These are phyloP conservation scores for Podospora australis DNA, from an alignment of 495 filamentous ascomycete species.

Conservation along the genomic window DNA sequence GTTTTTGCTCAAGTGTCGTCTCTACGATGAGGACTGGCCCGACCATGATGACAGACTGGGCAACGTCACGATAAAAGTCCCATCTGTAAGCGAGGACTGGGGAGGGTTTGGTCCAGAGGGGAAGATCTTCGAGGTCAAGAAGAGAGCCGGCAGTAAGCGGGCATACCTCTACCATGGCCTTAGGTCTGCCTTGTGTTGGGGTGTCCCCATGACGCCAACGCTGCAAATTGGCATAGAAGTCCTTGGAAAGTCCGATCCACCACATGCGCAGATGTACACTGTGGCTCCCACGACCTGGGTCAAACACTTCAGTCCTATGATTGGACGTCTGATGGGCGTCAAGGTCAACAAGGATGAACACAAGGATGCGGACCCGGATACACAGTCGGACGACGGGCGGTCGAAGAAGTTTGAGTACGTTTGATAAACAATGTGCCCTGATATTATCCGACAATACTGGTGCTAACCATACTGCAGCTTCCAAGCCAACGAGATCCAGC, in stretches of 20 bases:
- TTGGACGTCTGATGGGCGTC: constrained; percentile 71
- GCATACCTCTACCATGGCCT: constrained; percentile 68
- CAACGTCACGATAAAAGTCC: constrained; percentile 63
- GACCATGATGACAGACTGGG: constrained; percentile 86
- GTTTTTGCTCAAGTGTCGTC: constrained; percentile 68
- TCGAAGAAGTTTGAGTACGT: constrained; percentile 70
- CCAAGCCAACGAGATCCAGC: constrained; percentile 87
- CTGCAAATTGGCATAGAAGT: constrained; percentile 65
- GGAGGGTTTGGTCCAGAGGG: constrained; percentile 51
- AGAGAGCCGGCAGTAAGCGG: constrained; percentile 76
- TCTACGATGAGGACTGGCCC: constrained; percentile 83
- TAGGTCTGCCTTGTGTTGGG: constrained; percentile 46
- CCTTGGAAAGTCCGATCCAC: constrained; percentile 64
- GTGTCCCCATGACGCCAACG: constrained; percentile 46
- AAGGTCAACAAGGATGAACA: constrained; percentile 51
- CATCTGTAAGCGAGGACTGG: constrained; percentile 56
- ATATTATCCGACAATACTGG: background rate
- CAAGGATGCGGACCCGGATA: constrained; percentile 29
- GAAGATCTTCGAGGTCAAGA: constrained; percentile 65
- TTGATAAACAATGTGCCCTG: background rate
- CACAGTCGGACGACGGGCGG: constrained; percentile 31
- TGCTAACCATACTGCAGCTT: constrained; percentile 49
- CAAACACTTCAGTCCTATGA: constrained; percentile 82
- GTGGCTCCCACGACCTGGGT: constrained; percentile 69
- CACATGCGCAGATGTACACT: constrained; percentile 75